Evolutionary conservation across 768 basidiomycete genomes (phyloP).

Genomic region (Trametes maxima): DNA sequence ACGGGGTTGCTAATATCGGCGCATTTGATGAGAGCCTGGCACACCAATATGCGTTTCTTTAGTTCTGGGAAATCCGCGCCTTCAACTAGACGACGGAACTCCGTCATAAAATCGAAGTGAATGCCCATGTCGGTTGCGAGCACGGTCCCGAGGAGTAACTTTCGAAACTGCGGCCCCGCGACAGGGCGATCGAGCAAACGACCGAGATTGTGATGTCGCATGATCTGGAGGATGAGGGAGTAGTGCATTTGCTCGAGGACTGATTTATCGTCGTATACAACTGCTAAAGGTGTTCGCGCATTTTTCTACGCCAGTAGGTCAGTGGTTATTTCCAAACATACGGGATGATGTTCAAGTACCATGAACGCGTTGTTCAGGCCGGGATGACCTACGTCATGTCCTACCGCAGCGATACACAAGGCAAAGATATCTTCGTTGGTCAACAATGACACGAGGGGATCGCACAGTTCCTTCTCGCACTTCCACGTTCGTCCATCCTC

Average conservation of each 20-base stretch:
- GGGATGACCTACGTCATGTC: constrained; percentile 97
- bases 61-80: constrained; percentile 41
- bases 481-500: constrained; percentile 40
- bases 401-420: constrained; percentile 89
- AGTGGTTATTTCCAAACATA: background rate
- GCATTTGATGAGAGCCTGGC: constrained; percentile 93
- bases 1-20: constrained; percentile 99
- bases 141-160: constrained; percentile 77
- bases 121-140: constrained; percentile 95
- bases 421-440: constrained; percentile 78
- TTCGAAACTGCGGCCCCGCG: constrained; percentile 57
- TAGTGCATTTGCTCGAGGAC: constrained; percentile 93
- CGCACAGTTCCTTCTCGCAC: constrained; percentile 38
- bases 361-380: constrained; percentile 93
- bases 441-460: constrained; percentile 39
- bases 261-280: constrained; percentile 87
- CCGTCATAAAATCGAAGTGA: constrained; percentile 80
- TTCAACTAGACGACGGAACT: constrained; percentile 54
- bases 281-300: constrained; percentile 84
- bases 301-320: constrained; percentile 67
- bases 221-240: constrained; percentile 73
- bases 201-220: constrained; percentile 79
- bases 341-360: constrained; percentile 44
- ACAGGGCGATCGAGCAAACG: constrained; percentile 61
- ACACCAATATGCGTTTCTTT: constrained; percentile 67